These are phyloP conservation scores for Termitomyces sp. DNA, from an alignment of 768 basidiomycete genomes.

Conservation along the genomic window DNA sequence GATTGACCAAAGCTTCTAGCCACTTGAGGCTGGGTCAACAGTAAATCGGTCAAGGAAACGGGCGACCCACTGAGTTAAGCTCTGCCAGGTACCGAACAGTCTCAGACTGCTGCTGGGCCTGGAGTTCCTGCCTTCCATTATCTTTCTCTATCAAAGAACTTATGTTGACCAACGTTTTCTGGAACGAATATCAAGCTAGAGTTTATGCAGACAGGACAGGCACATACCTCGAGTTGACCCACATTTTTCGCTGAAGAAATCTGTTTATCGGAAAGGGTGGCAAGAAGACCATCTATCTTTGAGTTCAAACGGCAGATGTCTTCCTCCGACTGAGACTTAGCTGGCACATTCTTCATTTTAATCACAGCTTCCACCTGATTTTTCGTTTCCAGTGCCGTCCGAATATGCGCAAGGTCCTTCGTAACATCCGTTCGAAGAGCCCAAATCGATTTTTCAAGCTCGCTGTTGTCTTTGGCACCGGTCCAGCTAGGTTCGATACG, in stretches of 20 bases:
- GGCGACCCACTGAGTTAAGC: constrained; percentile 55
- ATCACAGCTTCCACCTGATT: neutral
- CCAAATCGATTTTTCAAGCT: constrained; percentile 7
- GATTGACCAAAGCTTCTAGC: constrained; percentile 80
- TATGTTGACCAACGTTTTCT: constrained; percentile 37
- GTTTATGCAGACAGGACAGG: neutral
- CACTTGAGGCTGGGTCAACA: constrained; percentile 44
- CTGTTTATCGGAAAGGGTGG: neutral
- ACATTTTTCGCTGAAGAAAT: neutral
- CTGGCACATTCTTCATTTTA: constrained; percentile 12
- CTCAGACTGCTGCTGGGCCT: constrained; percentile 67
- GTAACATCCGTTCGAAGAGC: constrained; percentile 8
- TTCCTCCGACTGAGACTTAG: neutral
- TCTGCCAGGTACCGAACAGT: constrained; percentile 78
- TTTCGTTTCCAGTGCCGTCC: neutral
- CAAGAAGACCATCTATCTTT: constrained; percentile 17
- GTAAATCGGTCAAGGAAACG: neutral
- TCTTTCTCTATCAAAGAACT: constrained; percentile 45
- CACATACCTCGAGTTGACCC: constrained; percentile 1
- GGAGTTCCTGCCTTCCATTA: constrained; percentile 42
- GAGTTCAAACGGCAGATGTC: constrained; percentile 11
- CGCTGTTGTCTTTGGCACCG: neutral
- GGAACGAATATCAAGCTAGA: neutral
- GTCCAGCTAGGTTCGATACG: neutral
- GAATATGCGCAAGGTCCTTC: constrained; percentile 7